Evolutionary conservation across 495 filamentous ascomycete genomes (phyloP).

Genomic region (Daldinia concentrica): DNA sequence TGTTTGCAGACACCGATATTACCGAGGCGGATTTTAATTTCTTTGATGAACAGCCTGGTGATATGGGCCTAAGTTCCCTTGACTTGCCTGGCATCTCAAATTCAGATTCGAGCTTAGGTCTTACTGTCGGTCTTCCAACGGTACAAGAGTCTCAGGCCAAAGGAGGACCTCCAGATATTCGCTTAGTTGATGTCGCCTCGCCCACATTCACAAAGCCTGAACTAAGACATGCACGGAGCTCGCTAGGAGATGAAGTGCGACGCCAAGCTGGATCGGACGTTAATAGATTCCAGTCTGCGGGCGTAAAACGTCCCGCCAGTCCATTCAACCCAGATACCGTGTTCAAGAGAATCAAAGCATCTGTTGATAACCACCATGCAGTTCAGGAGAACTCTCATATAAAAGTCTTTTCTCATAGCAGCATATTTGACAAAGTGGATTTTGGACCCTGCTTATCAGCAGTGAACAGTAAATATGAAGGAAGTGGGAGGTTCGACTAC

Average conservation of each 20-base stretch:
- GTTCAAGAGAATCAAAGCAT: conserved; percentile 59
- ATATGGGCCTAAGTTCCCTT: conserved; percentile 51
- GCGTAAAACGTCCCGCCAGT: conserved; percentile 54
- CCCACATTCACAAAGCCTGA: conserved; percentile 59
- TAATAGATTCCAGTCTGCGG: conserved; percentile 37
- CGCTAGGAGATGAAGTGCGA: conserved; percentile 46
- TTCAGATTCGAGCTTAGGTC: conserved; percentile 28
- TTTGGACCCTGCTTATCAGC: conserved; percentile 59
- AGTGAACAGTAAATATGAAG: conserved; percentile 61
- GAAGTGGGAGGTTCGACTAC: conserved; percentile 58
- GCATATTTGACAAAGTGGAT: conserved; percentile 60
- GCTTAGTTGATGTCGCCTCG: conserved; percentile 31
- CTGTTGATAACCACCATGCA: conserved; percentile 44
- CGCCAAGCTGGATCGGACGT: conserved; percentile 41
- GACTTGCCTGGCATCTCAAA: conserved; percentile 43
- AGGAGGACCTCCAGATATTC: conserved; percentile 28
- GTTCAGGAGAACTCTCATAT: conserved; percentile 37
- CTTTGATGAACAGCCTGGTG: conserved; percentile 69
- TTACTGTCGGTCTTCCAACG: conserved; percentile 12
- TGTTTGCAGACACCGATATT: conserved; percentile 83
- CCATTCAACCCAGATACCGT: conserved; percentile 64
- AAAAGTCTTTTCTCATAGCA: conserved; percentile 36
- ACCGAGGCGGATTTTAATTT: conserved; percentile 93
- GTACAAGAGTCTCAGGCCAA: conserved; percentile 32
- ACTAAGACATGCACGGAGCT: conserved; percentile 58